Evolutionary conservation across 2,329 filamentous ascomycete genomes (phyloP).

Genomic region (Diaporthe eres): DNA sequence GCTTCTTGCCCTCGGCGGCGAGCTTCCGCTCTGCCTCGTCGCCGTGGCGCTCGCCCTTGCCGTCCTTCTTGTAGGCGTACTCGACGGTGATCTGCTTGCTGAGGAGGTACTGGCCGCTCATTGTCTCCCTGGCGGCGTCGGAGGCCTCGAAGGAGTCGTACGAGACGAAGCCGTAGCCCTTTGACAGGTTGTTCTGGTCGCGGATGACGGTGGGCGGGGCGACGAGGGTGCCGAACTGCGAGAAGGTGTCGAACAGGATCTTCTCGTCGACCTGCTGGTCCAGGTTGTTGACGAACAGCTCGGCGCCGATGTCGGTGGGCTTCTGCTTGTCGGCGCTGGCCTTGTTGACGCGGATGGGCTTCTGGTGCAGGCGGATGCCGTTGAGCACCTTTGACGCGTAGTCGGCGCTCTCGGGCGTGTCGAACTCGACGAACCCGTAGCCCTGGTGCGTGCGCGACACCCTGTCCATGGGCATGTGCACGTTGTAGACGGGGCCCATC

Average conservation of each 20-base stretch:
- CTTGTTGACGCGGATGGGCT: constrained; percentile 97
- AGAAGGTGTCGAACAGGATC: constrained; percentile 93
- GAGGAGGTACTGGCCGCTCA: constrained; percentile 97
- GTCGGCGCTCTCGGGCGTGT: constrained; percentile 93
- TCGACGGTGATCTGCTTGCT: constrained; percentile 97
- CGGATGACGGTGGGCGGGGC: constrained; percentile 91
- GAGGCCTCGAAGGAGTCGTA: constrained; percentile 95
- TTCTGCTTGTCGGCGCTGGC: constrained; percentile 92
- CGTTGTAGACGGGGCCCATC: constrained; percentile 96
- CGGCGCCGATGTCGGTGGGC: constrained; percentile 91
- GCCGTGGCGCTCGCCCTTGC: constrained; percentile 95
- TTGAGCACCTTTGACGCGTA: constrained; percentile 98
- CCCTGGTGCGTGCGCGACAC: constrained; percentile 97
- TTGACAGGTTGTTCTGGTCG: constrained; percentile 88
- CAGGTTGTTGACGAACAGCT: constrained; percentile 96
- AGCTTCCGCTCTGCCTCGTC: constrained; percentile 94
- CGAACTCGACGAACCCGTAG: constrained; percentile 99
- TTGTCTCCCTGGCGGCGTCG: constrained; percentile 90
- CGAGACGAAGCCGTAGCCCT: constrained; percentile 96
- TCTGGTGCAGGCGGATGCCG: constrained; percentile 91
- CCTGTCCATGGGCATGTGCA: constrained; percentile 97
- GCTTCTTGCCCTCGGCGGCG: constrained; percentile 91
- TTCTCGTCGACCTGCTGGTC: constrained; percentile 96
- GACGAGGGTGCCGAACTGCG: constrained; percentile 88
- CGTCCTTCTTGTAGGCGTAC: constrained; percentile 99